Percentiles rank a stretch among this genome's conserved stretches.
phyloP scores from a whole-genome alignment of 495 filamentous ascomycete genomes.

The Penicillium argentinense region DNA sequence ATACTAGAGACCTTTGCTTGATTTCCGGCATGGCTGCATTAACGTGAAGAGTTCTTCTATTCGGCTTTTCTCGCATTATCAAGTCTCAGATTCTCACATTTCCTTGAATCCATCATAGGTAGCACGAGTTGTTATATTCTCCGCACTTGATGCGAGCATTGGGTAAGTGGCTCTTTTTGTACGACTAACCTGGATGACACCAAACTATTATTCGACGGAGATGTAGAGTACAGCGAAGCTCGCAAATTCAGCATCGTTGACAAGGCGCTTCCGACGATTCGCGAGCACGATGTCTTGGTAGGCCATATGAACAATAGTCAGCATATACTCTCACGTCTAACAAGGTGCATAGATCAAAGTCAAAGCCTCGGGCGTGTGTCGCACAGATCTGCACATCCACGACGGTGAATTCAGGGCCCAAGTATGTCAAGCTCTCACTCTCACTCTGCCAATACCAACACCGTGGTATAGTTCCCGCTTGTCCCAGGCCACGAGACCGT shows the following conservation, averaged over 20 bases:
- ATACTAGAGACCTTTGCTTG: too few relatives aligned
- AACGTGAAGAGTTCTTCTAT: too few relatives aligned
- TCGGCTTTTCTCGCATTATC: too few relatives aligned
- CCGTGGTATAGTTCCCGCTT: conserved; percentile 48
- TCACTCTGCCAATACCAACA: neutral
- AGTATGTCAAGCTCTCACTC: conserved; percentile 29
- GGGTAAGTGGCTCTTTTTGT: neutral
- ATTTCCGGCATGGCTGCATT: too few relatives aligned
- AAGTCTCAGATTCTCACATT: too few relatives aligned
- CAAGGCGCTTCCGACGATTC: conserved; percentile 58
- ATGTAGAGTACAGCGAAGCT: neutral
- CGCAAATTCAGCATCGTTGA: conserved; percentile 54
- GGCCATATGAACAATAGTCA: neutral
- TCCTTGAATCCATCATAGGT: too few relatives aligned
- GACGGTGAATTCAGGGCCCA: conserved; percentile 63
- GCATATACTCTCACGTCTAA: neutral
- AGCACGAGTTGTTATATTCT: neutral
- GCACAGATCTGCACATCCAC: conserved; percentile 67
- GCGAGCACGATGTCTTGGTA: conserved; percentile 60
- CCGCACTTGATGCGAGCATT: neutral
- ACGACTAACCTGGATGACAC: neutral
- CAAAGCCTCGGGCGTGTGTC: conserved; percentile 70
- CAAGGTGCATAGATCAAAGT: conserved; percentile 38
- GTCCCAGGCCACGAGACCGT: conserved; percentile 55
- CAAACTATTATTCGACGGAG: neutral